Conservation (phyloP, 2,329 filamentous ascomycete genomes). For the Monosporascus sp. region DNA sequence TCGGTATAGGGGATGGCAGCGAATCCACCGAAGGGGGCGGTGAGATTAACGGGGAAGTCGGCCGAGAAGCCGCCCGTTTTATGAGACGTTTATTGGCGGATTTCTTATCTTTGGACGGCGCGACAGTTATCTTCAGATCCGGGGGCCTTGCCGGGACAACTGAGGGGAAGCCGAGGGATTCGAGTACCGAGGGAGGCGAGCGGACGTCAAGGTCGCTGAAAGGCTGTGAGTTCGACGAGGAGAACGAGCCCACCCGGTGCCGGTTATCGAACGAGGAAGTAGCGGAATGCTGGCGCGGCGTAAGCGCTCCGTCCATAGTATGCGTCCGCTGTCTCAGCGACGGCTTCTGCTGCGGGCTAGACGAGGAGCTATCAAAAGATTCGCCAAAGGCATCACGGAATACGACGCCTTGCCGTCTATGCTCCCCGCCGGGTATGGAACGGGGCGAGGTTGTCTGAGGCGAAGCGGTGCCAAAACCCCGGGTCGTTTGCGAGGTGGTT, state of each 20-base stretch:
- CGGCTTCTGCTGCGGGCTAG: conserved; percentile 32
- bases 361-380: conserved; percentile 41
- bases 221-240: conserved; percentile 53
- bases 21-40: conserved; percentile 55
- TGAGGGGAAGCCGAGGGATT: conserved; percentile 38
- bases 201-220: conserved; percentile 41
- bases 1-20: conserved; percentile 52
- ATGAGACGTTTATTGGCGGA: conserved; percentile 44
- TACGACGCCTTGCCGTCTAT: conserved; percentile 52
- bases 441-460: conserved; percentile 41
- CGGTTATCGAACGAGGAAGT: conserved; percentile 43
- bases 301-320: conserved; percentile 48
- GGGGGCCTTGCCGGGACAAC: conserved; percentile 27
- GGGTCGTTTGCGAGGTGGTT: conserved; percentile 22
- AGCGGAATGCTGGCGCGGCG: conserved; percentile 38
- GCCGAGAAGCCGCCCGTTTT: conserved; percentile 51
- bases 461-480: conserved; percentile 30
- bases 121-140: conserved; percentile 29
- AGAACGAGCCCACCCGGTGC: conserved; percentile 65
- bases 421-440: conserved; percentile 38
- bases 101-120: conserved; percentile 40
- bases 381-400: conserved; percentile 52
- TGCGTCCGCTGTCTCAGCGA: conserved; percentile 48
- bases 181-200: conserved; percentile 32
- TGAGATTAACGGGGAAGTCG: conserved; percentile 51